A percentile compares a stretch with the other conserved stretches of the same genome.
Evolutionary conservation across 371 early-diverging fungal genomes (phyloP).

Genomic region (Syncephalastrum racemosum): DNA sequence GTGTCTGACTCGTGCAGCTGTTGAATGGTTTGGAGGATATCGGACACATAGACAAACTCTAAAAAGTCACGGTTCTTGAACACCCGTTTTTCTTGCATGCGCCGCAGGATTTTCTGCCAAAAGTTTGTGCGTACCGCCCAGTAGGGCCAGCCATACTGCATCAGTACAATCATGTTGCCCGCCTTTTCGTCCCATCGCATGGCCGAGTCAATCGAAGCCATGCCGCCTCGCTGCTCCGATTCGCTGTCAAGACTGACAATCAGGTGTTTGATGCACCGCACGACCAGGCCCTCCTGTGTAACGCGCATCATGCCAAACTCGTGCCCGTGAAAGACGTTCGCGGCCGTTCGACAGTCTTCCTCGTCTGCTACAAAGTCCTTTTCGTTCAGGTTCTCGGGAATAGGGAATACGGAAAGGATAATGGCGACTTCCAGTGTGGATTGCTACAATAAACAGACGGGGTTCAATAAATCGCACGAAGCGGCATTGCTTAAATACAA

Average conservation of each 20-base stretch:
- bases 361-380: conserved; percentile 43
- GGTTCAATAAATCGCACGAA: too few species aligned
- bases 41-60: conserved; percentile 44
- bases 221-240: conserved; percentile 41
- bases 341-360: conserved; percentile 35
- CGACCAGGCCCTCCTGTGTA: conserved; percentile 47
- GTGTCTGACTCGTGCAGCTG: conserved; percentile 37
- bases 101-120: conserved; percentile 39
- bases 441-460: conserved; percentile 25
- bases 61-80: conserved; percentile 47
- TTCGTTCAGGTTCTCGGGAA: conserved; percentile 36
- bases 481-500: neutral
- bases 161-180: conserved; percentile 49
- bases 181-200: conserved; percentile 51
- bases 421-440: conserved; percentile 50
- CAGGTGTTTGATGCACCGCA: conserved; percentile 49
- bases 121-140: conserved; percentile 45
- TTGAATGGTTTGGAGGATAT: conserved; percentile 40
- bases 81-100: conserved; percentile 38
- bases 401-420: conserved; percentile 49
- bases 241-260: conserved; percentile 47
- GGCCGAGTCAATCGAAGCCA: conserved; percentile 51
- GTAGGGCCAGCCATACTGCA: conserved; percentile 56
- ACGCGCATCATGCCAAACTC: conserved; percentile 52
- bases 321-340: conserved; percentile 38